phyloP scores from a whole-genome alignment of 768 basidiomycete species.

The Russula lepida region DNA sequence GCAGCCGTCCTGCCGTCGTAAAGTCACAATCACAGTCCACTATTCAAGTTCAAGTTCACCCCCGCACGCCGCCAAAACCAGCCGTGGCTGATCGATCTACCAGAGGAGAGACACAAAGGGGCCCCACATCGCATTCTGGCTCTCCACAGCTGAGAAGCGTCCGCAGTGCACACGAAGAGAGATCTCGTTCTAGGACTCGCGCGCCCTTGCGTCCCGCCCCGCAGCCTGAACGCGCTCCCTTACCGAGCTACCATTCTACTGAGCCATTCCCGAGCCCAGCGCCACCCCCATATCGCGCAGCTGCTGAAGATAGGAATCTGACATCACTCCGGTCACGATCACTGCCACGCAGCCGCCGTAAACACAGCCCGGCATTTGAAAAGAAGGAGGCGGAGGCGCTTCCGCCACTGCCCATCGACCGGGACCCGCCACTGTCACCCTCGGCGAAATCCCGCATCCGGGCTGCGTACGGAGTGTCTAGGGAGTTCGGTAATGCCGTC shows the following conservation, averaged over 20 bases:
- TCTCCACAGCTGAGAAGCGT: not conserved
- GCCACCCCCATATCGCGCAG: constrained; percentile 1
- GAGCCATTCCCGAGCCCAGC: not conserved
- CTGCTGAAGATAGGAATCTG: not conserved
- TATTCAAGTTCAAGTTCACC: not conserved
- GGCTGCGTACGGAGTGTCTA: constrained; percentile 10
- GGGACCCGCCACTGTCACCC: not conserved
- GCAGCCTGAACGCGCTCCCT: not conserved
- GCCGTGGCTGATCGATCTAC: not conserved
- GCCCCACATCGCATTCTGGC: not conserved
- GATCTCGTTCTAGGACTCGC: not conserved
- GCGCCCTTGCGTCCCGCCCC: not conserved
- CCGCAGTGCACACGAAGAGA: not conserved
- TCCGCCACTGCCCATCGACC: not conserved
- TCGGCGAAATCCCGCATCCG: constrained; percentile 8
- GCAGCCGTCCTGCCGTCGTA: not conserved
- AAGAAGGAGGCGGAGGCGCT: not conserved
- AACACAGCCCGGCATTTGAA: not conserved
- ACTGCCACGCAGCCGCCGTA: not conserved
- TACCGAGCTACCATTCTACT: not conserved
- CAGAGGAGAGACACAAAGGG: not conserved
- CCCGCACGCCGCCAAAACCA: not conserved
- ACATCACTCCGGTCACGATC: not conserved
- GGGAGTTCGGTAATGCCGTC: constrained; percentile 6
- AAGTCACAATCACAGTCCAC: too few relatives aligned